Base-by-base conservation (phyloP, 2,329 filamentous ascomycete genomes). In the Aspergillus pseudoviridinutans region DNA sequence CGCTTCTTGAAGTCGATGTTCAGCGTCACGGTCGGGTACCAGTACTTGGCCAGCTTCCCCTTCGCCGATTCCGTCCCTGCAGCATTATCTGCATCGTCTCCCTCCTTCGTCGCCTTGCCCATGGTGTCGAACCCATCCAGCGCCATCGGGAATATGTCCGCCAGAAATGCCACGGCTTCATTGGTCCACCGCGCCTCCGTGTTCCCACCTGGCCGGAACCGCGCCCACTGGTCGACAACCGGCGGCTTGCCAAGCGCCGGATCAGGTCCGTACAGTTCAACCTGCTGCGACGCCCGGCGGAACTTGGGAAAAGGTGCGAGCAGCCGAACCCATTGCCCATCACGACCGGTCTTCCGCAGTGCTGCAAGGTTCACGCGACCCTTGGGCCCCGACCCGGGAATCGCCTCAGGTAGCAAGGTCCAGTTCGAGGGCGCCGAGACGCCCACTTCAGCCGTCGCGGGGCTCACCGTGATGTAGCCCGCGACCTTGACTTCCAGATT, bases 1-100 rank as follows among this genome's bases (percentile, higher is more conserved):
- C 80, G 71, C 69, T 88, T 90, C 78, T 93, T 94, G 42, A 92
- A 78, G 61, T 95, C 90, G 24, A 95, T 66, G 69, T 90, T 91
- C 68, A 94, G 74, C 20, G 87, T 76, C 1, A 95, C 73, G 0
- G 90, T 95, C 0, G 89, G 89, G 69, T 90, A 91, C 90, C 89
- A 92, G 64, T 84, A 85, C 71, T 54, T 75, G 3, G 74, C 73
- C 41, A 67, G 69, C 46, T 66, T 51, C 42, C 70, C 66, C 52
- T 69, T 56, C 49, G 17, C 29, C 63, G 44, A 59, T 27, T 52
- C 38, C 58, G 59, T 0, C 64, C 63, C 49, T 66, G 64, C 62
- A 32, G 68, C 57, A 51, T 25, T 53, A 5, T 17, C 32, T 7
- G 5, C 3, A 2, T 2, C 12, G 29, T 5, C 4, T 32, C 12